Percentiles rank a stretch among this genome's conserved stretches.
Evolutionary conservation across 1,284 basidiomycete genomes (phyloP).

Genomic region (Melampsora americana): DNA sequence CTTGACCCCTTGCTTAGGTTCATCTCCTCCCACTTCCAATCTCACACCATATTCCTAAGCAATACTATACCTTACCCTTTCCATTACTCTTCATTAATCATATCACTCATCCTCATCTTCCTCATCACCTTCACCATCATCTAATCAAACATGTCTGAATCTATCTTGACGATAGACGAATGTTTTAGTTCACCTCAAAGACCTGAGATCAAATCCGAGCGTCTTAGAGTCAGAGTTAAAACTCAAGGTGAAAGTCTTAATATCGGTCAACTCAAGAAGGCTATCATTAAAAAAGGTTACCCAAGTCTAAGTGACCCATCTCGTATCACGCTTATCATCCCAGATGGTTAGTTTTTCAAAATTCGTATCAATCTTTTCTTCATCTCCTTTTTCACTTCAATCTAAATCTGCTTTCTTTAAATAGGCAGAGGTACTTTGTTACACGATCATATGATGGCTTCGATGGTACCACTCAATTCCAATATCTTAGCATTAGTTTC

Average conservation of each 20-base stretch:
- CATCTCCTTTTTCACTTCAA: not conserved
- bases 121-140: not conserved
- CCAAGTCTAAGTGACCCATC: slow-evolving; percentile 28
- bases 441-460: not conserved
- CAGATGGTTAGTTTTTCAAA: slow-evolving; percentile 16
- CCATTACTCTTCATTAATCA: not conserved
- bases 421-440: not conserved
- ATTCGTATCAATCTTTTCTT: not conserved
- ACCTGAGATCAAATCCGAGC: slow-evolving; percentile 30
- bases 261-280: slow-evolving; percentile 22
- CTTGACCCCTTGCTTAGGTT: too few species aligned
- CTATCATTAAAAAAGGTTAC: slow-evolving; percentile 37
- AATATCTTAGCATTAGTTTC: slow-evolving; percentile 5
- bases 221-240: slow-evolving; percentile 33
- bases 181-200: slow-evolving; percentile 34
- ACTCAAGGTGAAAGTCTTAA: slow-evolving; percentile 19
- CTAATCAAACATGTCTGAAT: not conserved
- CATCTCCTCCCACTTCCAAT: too few species aligned
- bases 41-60: too few species aligned
- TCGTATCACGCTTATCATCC: slow-evolving; percentile 29
- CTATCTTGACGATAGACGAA: slow-evolving; percentile 19
- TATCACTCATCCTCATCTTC: not conserved
- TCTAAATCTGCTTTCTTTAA: slow-evolving; percentile 15
- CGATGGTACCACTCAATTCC: not conserved
- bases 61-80: too few species aligned